Percentiles rank a stretch among this genome's conserved stretches.
These are phyloP conservation scores for Grigorovia yakushimaensis DNA, from an alignment of 805 yeast species.

Conservation along the genomic window DNA sequence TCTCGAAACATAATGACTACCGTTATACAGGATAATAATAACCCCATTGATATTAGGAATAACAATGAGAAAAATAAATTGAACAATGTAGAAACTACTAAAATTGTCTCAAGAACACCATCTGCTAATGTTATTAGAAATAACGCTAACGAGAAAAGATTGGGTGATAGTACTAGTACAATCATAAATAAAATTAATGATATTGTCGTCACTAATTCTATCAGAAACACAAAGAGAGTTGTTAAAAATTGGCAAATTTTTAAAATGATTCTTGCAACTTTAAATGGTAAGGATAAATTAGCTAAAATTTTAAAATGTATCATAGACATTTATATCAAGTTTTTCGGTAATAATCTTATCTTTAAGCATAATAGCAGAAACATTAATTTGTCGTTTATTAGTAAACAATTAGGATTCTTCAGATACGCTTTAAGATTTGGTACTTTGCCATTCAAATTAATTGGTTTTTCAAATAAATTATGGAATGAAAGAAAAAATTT, in stretches of 20 bases:
- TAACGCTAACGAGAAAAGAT: no score
- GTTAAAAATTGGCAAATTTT: background rate
- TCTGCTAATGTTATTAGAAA: background rate
- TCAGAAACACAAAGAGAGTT: background rate
- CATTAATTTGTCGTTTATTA: background rate
- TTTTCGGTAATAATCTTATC: background rate
- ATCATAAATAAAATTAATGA: background rate
- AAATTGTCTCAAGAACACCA: slow-evolving; percentile 1
- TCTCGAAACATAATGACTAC: background rate
- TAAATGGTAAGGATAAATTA: slow-evolving; percentile 63
- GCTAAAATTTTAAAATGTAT: slow-evolving; percentile 56
- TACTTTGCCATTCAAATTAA: slow-evolving; percentile 50
- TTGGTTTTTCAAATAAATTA: slow-evolving; percentile 31
- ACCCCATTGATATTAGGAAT: background rate
- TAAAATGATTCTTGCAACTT: slow-evolving; percentile 41
- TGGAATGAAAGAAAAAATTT: slow-evolving; percentile 9
- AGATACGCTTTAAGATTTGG: slow-evolving; percentile 67
- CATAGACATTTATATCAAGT: slow-evolving; percentile 32
- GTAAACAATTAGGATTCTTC: slow-evolving; percentile 37
- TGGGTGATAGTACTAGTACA: no score
- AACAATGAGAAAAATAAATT: background rate
- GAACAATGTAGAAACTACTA: background rate
- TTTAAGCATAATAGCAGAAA: background rate
- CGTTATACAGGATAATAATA: background rate
- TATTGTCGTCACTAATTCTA: no score